Conservation (phyloP, 306 rosid genomes). For the Bauhinia variegata region DNA sequence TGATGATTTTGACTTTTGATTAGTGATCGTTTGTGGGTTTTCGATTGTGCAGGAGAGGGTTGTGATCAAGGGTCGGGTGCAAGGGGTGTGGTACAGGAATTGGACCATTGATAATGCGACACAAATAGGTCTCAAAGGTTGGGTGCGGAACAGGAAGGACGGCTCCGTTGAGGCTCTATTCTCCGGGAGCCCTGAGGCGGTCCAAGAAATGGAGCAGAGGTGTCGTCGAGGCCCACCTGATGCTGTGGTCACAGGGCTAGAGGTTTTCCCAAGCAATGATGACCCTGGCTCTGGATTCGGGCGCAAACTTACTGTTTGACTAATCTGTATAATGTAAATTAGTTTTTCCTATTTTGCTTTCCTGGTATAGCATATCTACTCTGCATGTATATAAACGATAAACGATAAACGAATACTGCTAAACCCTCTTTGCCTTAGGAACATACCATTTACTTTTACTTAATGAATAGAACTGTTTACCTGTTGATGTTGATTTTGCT, state of each 20-base stretch:
- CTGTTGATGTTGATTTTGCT: not conserved
- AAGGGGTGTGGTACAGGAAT: slow-evolving; percentile 59
- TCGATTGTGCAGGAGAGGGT: slow-evolving; percentile 71
- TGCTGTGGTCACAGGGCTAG: slow-evolving; percentile 72
- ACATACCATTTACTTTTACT: too few relatives aligned
- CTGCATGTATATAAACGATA: not conserved
- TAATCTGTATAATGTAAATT: not conserved
- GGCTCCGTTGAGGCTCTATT: slow-evolving; percentile 59
- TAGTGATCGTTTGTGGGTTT: slow-evolving; percentile 2
- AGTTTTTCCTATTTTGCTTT: slow-evolving; percentile 4
- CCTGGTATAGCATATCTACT: slow-evolving; percentile 1
- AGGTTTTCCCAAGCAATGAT: slow-evolving; percentile 65
- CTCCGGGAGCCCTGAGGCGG: slow-evolving; percentile 42
- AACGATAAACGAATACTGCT: not conserved
- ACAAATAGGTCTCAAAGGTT: slow-evolving; percentile 47
- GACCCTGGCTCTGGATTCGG: slow-evolving; percentile 65
- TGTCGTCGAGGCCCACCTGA: slow-evolving; percentile 82
- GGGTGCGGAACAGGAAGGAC: slow-evolving; percentile 56
- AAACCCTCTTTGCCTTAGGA: slow-evolving; percentile 9
- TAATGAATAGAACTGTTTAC: not conserved
- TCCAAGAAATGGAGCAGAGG: slow-evolving; percentile 80
- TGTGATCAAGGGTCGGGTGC: slow-evolving; percentile 88
- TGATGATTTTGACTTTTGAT: not conserved
- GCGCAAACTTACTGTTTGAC: slow-evolving; percentile 63
- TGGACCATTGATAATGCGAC: slow-evolving; percentile 54